These are phyloP conservation scores for Aspergillus biplanus DNA, from an alignment of 495 filamentous ascomycete species.

Conservation along the genomic window DNA sequence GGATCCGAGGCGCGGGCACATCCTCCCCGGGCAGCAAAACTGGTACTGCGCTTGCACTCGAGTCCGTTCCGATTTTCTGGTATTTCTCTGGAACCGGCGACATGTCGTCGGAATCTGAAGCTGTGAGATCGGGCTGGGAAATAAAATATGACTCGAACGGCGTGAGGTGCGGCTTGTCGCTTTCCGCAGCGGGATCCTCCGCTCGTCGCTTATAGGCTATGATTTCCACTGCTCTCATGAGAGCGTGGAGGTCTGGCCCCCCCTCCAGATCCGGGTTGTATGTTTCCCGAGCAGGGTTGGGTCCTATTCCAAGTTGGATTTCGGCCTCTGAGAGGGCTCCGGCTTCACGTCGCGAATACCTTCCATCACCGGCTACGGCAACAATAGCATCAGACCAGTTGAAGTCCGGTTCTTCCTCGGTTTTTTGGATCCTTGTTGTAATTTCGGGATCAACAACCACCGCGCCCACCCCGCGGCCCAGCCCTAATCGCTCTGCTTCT, in stretches of 20 bases:
- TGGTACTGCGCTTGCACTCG: constrained; percentile 13
- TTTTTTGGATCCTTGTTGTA: constrained; percentile 34
- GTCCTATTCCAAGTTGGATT: constrained; percentile 25
- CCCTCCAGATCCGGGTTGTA: constrained; percentile 52
- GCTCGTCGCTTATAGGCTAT: constrained; percentile 69
- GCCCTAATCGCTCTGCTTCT: constrained; percentile 55
- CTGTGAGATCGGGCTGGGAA: constrained; percentile 24
- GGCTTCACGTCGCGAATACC: constrained; percentile 60
- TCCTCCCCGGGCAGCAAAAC: background rate
- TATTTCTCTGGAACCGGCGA: constrained; percentile 27
- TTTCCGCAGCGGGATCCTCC: constrained; percentile 16
- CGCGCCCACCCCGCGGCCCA: constrained; percentile 74
- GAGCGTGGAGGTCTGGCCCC: constrained; percentile 79
- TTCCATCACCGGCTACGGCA: constrained; percentile 76
- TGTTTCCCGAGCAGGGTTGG: constrained; percentile 33
- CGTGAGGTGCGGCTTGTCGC: constrained; percentile 29
- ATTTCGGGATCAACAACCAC: constrained; percentile 72
- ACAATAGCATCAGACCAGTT: constrained; percentile 55
- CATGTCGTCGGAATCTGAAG: constrained; percentile 3
- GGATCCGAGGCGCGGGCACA: constrained; percentile 33
- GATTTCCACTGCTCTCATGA: constrained; percentile 86
- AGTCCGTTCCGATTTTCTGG: constrained; percentile 22
- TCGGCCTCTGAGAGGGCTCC: constrained; percentile 35
- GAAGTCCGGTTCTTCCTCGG: constrained; percentile 21
- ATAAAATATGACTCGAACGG: constrained; percentile 45